Conservation (phyloP, 2,329 filamentous ascomycete species). For the Monilinia fructicola region DNA sequence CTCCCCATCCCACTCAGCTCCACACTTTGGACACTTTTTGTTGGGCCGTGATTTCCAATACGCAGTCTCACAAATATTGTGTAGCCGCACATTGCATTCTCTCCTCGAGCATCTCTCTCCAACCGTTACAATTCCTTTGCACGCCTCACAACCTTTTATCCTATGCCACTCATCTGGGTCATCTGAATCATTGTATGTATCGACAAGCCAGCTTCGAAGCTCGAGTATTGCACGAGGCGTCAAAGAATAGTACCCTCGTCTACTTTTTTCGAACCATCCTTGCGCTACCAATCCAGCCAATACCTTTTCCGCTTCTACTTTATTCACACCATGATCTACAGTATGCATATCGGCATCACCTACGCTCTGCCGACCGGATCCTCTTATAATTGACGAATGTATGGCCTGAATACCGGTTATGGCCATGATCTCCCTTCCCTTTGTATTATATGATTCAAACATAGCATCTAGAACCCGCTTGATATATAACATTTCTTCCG, state of each 20-base stretch:
- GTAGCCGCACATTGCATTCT: constrained; percentile 68
- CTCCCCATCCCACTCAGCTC: constrained; percentile 48
- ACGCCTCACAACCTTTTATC: constrained; percentile 86
- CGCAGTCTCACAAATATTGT: constrained; percentile 71
- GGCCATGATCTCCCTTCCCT: constrained; percentile 78
- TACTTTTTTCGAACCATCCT: constrained; percentile 80
- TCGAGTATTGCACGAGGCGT: constrained; percentile 81
- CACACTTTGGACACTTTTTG: constrained; percentile 64
- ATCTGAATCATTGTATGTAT: constrained; percentile 81
- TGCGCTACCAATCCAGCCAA: constrained; percentile 70
- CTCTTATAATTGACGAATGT: constrained; percentile 64
- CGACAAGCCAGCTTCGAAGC: constrained; percentile 77
- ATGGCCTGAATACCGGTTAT: constrained; percentile 76
- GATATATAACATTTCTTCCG: constrained; percentile 87
- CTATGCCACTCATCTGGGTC: constrained; percentile 62
- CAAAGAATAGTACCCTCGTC: constrained; percentile 70
- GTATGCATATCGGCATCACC: constrained; percentile 37
- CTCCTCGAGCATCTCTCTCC: constrained; percentile 73
- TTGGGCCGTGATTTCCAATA: constrained; percentile 64
- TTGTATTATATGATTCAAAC: constrained; percentile 85
- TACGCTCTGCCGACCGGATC: constrained; percentile 40
- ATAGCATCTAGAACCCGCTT: constrained; percentile 86
- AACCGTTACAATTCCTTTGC: constrained; percentile 83
- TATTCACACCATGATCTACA: constrained; percentile 62
- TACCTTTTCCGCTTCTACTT: constrained; percentile 73